Percentiles rank a stretch among this genome's conserved stretches.
These are phyloP conservation scores for Nissolia schottii DNA, from an alignment of 306 rosid species.

Conservation along the genomic window DNA sequence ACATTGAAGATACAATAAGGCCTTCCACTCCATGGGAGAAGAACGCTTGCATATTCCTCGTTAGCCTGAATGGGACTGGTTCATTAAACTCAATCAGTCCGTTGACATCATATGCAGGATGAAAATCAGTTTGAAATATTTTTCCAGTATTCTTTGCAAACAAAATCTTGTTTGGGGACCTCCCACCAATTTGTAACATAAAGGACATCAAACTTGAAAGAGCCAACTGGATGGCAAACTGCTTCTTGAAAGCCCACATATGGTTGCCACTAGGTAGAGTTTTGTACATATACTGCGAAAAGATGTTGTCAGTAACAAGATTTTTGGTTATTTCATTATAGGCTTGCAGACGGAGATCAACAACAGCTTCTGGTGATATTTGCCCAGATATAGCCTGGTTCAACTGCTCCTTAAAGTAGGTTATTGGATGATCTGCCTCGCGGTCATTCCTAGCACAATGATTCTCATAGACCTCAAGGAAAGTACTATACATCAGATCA, in stretches of 20 bases:
- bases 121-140: constrained; percentile 96
- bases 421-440: constrained; percentile 95
- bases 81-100: constrained; percentile 92
- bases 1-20: constrained; percentile 97
- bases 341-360: constrained; percentile 91
- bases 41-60: constrained; percentile 96
- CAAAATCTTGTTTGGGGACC: constrained; percentile 96
- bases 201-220: constrained; percentile 92
- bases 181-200: constrained; percentile 97
- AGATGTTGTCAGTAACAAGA: constrained; percentile 77
- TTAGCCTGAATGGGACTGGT: constrained; percentile 96
- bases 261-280: constrained; percentile 83
- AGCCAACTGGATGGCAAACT: constrained; percentile 97
- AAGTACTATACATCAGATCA: constrained; percentile 97
- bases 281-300: constrained; percentile 98
- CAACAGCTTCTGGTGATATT: constrained; percentile 82
- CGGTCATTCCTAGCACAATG: constrained; percentile 94
- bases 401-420: constrained; percentile 92
- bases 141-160: constrained; percentile 98
- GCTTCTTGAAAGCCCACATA: constrained; percentile 98
- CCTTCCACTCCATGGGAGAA: constrained; percentile 98
- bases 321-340: constrained; percentile 70
- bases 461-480: constrained; percentile 99
- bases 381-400: constrained; percentile 95
- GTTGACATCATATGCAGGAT: constrained; percentile 91